These are phyloP conservation scores for Termitomyces sp. DNA, from an alignment of 768 basidiomycete species.

Conservation along the genomic window DNA sequence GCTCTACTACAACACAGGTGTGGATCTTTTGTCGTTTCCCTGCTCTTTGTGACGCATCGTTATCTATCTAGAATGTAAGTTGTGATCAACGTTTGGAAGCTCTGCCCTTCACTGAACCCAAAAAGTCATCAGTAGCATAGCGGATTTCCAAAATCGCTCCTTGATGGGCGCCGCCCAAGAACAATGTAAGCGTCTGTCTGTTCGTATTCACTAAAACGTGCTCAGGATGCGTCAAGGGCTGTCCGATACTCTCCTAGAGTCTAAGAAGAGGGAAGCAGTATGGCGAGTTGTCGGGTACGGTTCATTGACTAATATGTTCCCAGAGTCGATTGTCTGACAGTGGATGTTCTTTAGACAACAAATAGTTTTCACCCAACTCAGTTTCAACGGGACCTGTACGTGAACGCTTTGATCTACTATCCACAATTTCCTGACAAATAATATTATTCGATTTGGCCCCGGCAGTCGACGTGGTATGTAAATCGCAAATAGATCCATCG, in stretches of 20 bases:
- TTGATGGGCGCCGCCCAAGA: background rate
- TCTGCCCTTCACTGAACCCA: background rate
- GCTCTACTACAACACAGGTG: background rate
- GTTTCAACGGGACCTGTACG: background rate
- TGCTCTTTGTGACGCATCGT: background rate
- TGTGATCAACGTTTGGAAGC: background rate
- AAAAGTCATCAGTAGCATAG: background rate
- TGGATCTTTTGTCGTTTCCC: background rate
- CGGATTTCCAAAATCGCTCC: background rate
- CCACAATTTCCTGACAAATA: background rate
- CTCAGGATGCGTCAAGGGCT: background rate
- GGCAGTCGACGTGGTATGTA: background rate
- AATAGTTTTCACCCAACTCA: background rate
- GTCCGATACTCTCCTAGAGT: background rate
- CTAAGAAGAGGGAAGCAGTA: background rate
- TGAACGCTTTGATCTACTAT: background rate
- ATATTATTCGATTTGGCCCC: background rate
- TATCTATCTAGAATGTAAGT: constrained; percentile 18
- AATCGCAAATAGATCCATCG: background rate
- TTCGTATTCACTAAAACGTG: background rate
- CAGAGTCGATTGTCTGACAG: background rate
- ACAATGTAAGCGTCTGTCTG: background rate
- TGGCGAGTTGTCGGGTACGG: background rate
- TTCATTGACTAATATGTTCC: background rate
- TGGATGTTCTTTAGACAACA: background rate